Conservation (phyloP, 2,329 filamentous ascomycete species). For the Myotisia sp. region DNA sequence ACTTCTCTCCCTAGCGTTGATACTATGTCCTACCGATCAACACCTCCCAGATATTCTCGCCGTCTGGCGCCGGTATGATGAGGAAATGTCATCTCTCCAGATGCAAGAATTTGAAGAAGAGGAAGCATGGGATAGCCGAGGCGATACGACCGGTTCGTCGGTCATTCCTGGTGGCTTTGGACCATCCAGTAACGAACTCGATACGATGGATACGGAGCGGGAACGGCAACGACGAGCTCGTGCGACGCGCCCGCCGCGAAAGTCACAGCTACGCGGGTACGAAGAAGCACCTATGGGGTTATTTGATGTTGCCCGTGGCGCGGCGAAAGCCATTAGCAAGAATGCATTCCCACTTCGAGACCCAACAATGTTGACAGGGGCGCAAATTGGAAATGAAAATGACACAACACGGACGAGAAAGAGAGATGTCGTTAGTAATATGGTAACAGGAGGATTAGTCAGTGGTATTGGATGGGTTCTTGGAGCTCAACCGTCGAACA, state of each 20-base stretch:
- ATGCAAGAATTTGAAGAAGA: conserved; percentile 43
- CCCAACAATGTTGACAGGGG: conserved; percentile 11
- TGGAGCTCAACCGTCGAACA: conserved; percentile 34
- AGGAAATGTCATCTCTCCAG: conserved; percentile 42
- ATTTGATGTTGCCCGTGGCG: conserved; percentile 39
- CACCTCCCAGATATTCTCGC: conserved; percentile 46
- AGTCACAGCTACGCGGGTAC: conserved; percentile 10
- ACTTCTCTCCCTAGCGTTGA: conserved; percentile 46
- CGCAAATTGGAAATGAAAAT: conserved; percentile 12
- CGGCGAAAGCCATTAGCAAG: conserved; percentile 35
- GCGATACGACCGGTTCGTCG: conserved; percentile 26
- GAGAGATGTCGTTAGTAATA: conserved; percentile 46
- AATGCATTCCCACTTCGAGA: conserved; percentile 31
- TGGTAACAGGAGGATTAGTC: conserved; percentile 47
- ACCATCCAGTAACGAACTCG: conserved; percentile 29
- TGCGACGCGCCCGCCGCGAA: conserved; percentile 12
- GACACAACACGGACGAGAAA: conserved; percentile 30
- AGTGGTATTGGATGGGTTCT: conserved; percentile 52
- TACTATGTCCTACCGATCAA: conserved; percentile 43
- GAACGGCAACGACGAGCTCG: conserved; percentile 25
- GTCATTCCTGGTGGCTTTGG: conserved; percentile 33
- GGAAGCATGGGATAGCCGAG: conserved; percentile 43
- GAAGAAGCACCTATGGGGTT: conserved; percentile 39
- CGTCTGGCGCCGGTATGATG: conserved; percentile 50
- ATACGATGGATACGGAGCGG: conserved; percentile 31